A percentile compares a stretch with the other conserved stretches of the same genome.
phyloP scores from a whole-genome alignment of 176 grass and related monocot genomes.

The Cymbopogon citratus region DNA sequence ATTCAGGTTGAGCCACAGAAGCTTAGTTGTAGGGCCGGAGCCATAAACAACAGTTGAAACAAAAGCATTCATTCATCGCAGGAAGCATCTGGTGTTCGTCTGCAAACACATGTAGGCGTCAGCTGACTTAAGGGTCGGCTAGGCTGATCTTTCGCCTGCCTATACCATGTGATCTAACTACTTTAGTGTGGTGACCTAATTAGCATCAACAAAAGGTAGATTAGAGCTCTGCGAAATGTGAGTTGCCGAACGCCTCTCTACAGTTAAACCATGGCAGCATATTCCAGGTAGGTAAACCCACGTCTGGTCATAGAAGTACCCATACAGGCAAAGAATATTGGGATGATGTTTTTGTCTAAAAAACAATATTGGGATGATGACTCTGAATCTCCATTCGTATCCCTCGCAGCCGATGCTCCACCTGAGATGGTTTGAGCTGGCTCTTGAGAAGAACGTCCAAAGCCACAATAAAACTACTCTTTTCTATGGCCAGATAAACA shows the following conservation, averaged over 20 bases:
- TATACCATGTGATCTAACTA: not conserved
- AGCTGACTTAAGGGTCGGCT: no score
- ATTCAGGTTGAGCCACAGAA: no score
- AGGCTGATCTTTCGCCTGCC: no score
- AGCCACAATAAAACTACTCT: conserved; percentile 72
- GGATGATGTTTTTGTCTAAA: no score
- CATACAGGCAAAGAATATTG: conserved; percentile 78
- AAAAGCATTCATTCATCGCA: no score
- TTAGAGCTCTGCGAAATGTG: conserved; percentile 71
- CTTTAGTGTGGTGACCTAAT: conserved; percentile 25
- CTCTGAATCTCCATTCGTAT: conserved; percentile 92
- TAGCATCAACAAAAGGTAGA: no score
- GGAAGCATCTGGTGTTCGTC: no score
- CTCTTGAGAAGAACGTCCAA: conserved; percentile 95
- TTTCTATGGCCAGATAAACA: conserved; percentile 87
- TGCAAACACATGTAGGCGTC: no score
- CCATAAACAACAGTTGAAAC: no score
- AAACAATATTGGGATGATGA: conserved; percentile 75
- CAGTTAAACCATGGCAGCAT: conserved; percentile 78
- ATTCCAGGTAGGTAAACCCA: conserved; percentile 66
- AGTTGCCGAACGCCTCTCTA: conserved; percentile 44
- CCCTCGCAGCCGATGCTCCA: conserved; percentile 79
- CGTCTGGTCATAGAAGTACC: conserved; percentile 91
- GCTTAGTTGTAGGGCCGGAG: no score
- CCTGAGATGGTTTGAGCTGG: conserved; percentile 75